Evolutionary conservation across 2,329 filamentous ascomycete genomes (phyloP).

Genomic region (Ramichloridium luteum): DNA sequence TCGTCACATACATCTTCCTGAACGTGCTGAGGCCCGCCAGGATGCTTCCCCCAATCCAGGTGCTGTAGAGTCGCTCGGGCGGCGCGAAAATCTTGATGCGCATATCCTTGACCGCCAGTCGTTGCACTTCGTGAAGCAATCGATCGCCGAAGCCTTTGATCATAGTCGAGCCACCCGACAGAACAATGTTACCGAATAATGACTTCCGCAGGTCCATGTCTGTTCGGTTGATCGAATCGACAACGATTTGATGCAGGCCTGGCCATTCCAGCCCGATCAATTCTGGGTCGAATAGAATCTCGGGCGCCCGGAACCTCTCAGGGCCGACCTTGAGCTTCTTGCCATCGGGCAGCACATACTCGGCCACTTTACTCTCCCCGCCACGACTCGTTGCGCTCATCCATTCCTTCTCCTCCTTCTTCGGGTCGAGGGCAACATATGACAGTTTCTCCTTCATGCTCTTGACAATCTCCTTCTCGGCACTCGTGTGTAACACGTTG

Average conservation of each 20-base stretch:
- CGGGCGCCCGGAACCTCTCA: constrained; percentile 88
- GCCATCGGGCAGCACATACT: constrained; percentile 85
- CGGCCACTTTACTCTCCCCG: constrained; percentile 56
- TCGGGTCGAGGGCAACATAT: constrained; percentile 82
- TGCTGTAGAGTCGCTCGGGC: constrained; percentile 94
- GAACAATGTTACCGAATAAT: constrained; percentile 90
- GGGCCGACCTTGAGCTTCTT: constrained; percentile 89
- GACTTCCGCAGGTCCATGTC: constrained; percentile 92
- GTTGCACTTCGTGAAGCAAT: constrained; percentile 80
- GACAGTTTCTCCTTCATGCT: constrained; percentile 91
- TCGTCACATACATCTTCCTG: constrained; percentile 99
- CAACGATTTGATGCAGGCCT: constrained; percentile 93
- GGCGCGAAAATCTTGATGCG: constrained; percentile 98
- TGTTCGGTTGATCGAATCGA: constrained; percentile 87
- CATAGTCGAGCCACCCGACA: constrained; percentile 89
- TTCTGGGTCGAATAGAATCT: constrained; percentile 95
- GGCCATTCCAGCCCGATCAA: constrained; percentile 95
- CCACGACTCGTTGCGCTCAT: constrained; percentile 53
- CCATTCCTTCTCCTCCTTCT: constrained; percentile 96
- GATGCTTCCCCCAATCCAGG: constrained; percentile 98
- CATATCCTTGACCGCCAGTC: constrained; percentile 95
- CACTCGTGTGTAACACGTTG: constrained; percentile 91
- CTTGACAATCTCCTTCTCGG: constrained; percentile 97
- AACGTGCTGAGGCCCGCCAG: constrained; percentile 94
- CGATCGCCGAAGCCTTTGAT: constrained; percentile 96